Evolutionary conservation across 225 moss, liverwort and hornwort species (phyloP), one percentile per base, ranked within the genome.

Genomic region (Asterella californica): DNA sequence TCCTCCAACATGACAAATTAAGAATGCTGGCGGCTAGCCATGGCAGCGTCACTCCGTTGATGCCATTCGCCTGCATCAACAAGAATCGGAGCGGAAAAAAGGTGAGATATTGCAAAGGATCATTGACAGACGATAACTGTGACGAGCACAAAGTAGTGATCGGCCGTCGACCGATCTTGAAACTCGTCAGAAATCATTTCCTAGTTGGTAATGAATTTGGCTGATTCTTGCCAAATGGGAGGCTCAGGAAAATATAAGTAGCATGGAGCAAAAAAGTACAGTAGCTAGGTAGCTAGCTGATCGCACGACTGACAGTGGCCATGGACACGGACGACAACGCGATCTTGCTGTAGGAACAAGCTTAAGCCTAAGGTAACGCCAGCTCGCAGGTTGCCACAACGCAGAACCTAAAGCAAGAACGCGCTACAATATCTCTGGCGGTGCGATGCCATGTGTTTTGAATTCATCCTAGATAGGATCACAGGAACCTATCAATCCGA

Each of bases 61-160:
- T 64, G 64, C 64, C 64, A 64, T 64, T 27, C 64, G 64, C 29
- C 64, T 64, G 64, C 64, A 64, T 27, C 27, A 64, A 64, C 42
- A 42, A 42, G 42, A 42, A 42, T 42, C 7, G 42, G 10, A 12
- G 0, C 27, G 8, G 29, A 64, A 15, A 15, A 64, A 64, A 64
- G 64, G 64, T 27, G 27, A 64, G 64, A 64, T 10, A 11, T 24
- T 30, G 11, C 29, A 64, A 9, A 64, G 3, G 6, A 17, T 27
- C 42, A 42, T 42, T 42, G 42, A 42, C 42, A 42, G 25, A 0
- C 3, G 27, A 64, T 12, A 24, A 64, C 64, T 27, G 27, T 29
- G 29, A 64, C 12, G 29, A 42, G 2, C 21, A 64, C 29, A n/a
- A 11, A 10, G 62, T 42, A 7, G 7, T 42, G 7, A 42, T 42